phyloP scores from a whole-genome alignment of 129 eudicot species.

The Artemisia annua region DNA sequence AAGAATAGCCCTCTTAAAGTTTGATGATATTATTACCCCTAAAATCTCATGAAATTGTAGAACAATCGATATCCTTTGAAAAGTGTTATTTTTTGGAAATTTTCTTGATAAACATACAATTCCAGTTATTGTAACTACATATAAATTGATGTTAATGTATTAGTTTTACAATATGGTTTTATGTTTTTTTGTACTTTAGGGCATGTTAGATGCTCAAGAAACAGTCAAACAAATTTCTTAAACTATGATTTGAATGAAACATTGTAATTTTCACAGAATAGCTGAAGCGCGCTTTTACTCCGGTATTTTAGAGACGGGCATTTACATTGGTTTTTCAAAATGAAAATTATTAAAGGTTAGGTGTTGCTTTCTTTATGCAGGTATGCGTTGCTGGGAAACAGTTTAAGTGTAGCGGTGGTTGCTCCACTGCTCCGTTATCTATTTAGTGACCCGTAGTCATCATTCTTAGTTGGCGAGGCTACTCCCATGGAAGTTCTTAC shows the following conservation, averaged over 20 bases:
- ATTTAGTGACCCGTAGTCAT: conserved; percentile 36
- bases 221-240: background rate
- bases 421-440: conserved; percentile 79
- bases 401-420: conserved; percentile 92
- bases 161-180: background rate
- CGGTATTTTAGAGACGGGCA: too few relatives aligned
- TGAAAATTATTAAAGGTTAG: background rate
- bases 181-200: background rate
- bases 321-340: too few relatives aligned
- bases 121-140: background rate
- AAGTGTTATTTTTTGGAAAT: background rate
- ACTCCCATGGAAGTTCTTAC: background rate
- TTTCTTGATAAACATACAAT: too few relatives aligned
- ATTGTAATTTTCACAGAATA: too few relatives aligned
- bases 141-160: background rate
- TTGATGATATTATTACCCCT: background rate
- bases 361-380: conserved; percentile 41
- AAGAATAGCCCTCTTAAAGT: background rate
- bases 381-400: conserved; percentile 96
- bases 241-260: background rate
- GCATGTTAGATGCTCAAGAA: background rate
- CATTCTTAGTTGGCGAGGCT: too few relatives aligned
- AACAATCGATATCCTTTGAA: too few relatives aligned
- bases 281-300: too few relatives aligned
- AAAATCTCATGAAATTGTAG: too few relatives aligned